phyloP scores from a whole-genome alignment of 371 early-diverging fungal species.

The Actinomortierella wolfii region DNA sequence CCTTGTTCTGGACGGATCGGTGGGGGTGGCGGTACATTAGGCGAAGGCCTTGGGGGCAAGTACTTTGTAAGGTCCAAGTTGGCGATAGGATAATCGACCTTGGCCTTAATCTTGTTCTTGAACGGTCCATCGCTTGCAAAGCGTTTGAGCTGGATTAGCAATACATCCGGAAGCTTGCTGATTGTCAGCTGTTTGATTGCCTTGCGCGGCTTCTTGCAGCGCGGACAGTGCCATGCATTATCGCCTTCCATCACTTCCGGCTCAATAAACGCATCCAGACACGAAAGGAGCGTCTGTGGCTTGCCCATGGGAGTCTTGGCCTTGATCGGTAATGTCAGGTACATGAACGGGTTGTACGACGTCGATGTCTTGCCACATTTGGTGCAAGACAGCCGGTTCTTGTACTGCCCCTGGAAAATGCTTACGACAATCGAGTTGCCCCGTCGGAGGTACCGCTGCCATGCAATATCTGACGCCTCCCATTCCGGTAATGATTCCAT shows the following conservation, averaged over 20 bases:
- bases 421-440: conserved; percentile 93
- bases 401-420: conserved; percentile 88
- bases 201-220: conserved; percentile 75
- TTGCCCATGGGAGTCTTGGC: conserved; percentile 24
- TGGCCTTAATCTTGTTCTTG: conserved; percentile 88
- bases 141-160: conserved; percentile 92
- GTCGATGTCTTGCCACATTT: conserved; percentile 87
- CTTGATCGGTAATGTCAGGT: conserved; percentile 87
- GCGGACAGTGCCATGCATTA: conserved; percentile 90
- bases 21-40: conserved; percentile 10
- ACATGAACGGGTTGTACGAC: conserved; percentile 92
- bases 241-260: conserved; percentile 87
- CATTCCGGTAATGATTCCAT: conserved; percentile 42
- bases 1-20: background rate
- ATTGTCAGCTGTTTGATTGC: conserved; percentile 81
- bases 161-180: conserved; percentile 82
- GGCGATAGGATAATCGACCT: conserved; percentile 84
- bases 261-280: conserved; percentile 84
- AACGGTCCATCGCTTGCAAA: conserved; percentile 95
- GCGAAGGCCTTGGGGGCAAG: conserved; percentile 30
- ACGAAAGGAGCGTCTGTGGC: conserved; percentile 71
- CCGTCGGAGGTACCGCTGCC: conserved; percentile 75
- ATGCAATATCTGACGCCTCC: conserved; percentile 69
- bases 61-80: conserved; percentile 50
- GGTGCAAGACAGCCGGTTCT: conserved; percentile 79